A percentile compares a stretch with the other conserved stretches of the same genome.
Conservation (phyloP, 495 filamentous ascomycete species). For the Aspergillus heteromorphus region DNA sequence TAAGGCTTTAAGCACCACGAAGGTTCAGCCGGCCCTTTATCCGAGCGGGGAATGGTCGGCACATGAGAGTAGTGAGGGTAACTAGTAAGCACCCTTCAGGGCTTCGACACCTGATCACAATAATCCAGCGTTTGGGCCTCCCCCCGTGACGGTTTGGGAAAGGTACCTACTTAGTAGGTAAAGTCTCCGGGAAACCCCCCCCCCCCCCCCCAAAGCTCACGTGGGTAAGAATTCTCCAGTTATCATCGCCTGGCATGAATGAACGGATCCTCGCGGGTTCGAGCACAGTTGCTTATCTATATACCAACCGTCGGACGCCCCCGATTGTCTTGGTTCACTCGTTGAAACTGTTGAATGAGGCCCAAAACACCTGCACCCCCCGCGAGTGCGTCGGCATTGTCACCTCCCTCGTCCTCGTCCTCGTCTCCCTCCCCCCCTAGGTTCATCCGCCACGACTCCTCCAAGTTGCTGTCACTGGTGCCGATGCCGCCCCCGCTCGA, state of each 20-base stretch:
- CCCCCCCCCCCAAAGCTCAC: too few relatives aligned
- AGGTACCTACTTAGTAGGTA: too few relatives aligned
- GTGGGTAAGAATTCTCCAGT: too few relatives aligned
- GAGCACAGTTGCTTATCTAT: constrained; percentile 7
- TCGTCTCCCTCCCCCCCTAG: constrained; percentile 42
- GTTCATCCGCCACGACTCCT: constrained; percentile 61
- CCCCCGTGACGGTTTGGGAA: too few relatives aligned
- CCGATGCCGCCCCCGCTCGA: constrained; percentile 39
- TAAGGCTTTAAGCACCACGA: too few relatives aligned
- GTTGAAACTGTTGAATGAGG: constrained; percentile 86
- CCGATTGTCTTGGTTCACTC: constrained; percentile 65
- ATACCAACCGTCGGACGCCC: constrained; percentile 35
- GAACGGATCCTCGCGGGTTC: not conserved
- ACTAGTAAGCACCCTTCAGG: too few relatives aligned
- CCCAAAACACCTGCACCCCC: constrained; percentile 63
- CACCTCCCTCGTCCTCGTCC: constrained; percentile 41
- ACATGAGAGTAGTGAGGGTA: too few relatives aligned
- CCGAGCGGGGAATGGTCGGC: too few relatives aligned
- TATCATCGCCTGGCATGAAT: not conserved
- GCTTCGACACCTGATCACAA: too few relatives aligned
- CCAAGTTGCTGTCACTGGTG: constrained; percentile 53
- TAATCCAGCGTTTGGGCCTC: too few relatives aligned
- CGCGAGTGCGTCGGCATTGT: constrained; percentile 45
- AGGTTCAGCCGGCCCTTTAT: too few relatives aligned
- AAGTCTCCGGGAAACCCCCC: too few relatives aligned